Conservation (phyloP, 768 basidiomycete genomes). For the Trametopsis cervina region DNA sequence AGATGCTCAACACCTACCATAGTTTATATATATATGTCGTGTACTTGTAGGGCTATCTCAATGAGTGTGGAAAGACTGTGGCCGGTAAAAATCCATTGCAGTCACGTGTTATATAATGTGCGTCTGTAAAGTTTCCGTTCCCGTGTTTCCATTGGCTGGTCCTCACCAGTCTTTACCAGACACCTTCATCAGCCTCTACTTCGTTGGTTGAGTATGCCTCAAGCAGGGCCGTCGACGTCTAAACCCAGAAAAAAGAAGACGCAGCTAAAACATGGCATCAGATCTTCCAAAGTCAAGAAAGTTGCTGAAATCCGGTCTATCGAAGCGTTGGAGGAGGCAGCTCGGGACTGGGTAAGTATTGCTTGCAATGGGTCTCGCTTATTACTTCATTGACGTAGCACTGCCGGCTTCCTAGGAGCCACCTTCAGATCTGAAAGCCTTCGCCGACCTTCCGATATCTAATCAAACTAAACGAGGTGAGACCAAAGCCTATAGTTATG, state of each 20-base stretch:
- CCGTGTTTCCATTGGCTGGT: too few species aligned
- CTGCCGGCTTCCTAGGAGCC: slow-evolving; percentile 34
- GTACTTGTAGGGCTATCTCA: too few species aligned
- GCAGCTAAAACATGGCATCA: slow-evolving; percentile 10
- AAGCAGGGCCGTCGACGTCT: slow-evolving; percentile 11
- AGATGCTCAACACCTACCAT: too few species aligned
- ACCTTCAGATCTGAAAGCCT: slow-evolving; percentile 44
- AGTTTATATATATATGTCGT: too few species aligned
- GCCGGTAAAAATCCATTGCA: too few species aligned
- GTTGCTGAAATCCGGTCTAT: slow-evolving; percentile 41
- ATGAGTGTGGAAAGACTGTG: too few species aligned
- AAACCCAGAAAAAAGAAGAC: slow-evolving; percentile 1
- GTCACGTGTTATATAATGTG: too few species aligned
- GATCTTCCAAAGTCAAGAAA: slow-evolving; percentile 33
- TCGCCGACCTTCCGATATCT: slow-evolving; percentile 75
- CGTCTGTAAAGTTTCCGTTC: too few species aligned
- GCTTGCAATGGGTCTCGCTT: not conserved
- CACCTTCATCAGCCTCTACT: too few species aligned
- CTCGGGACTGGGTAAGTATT: slow-evolving; percentile 41
- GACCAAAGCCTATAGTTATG: slow-evolving; percentile 5
- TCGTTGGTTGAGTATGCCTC: too few species aligned
- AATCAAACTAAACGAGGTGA: slow-evolving; percentile 66
- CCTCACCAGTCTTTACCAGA: too few species aligned
- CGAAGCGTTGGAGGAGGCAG: slow-evolving; percentile 42
- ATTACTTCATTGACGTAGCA: slow-evolving; percentile 16